These are phyloP conservation scores for Anastatica hierochuntica DNA, from an alignment of 345 rosid species.

Conservation along the genomic window DNA sequence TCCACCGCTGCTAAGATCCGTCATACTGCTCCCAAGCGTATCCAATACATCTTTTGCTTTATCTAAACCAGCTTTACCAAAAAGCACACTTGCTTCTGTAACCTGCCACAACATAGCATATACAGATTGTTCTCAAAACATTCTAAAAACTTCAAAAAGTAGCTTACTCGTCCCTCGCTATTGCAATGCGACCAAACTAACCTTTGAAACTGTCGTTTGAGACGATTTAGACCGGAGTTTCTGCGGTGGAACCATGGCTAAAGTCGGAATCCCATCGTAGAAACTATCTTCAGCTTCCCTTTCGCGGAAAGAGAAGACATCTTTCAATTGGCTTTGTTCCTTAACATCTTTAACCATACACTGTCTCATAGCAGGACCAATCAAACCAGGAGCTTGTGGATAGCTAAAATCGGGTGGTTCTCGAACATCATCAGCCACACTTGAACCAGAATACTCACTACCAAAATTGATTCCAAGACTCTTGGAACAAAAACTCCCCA, in stretches of 20 bases:
- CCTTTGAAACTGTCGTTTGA: constrained; percentile 55
- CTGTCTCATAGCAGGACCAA: constrained; percentile 16
- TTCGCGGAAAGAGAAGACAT: constrained; percentile 20
- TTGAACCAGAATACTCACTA: constrained; percentile 26
- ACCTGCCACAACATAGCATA: constrained; percentile 34
- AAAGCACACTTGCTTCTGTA: constrained; percentile 52
- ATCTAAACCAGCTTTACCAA: constrained; percentile 74
- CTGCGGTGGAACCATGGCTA: constrained; percentile 20
- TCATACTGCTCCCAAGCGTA: constrained; percentile 87
- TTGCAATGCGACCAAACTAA: constrained; percentile 11
- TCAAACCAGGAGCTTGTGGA: constrained; percentile 19
- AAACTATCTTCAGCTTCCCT: constrained; percentile 31
- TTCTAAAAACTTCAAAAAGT: background rate
- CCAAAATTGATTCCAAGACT: constrained; percentile 22
- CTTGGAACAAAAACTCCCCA: constrained; percentile 51
- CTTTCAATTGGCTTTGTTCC: constrained; percentile 29
- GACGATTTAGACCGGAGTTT: constrained; percentile 45
- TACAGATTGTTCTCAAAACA: background rate
- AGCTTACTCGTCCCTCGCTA: background rate
- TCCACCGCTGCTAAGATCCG: constrained; percentile 61
- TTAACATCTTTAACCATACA: constrained; percentile 23
- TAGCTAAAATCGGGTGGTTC: constrained; percentile 23
- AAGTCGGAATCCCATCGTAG: constrained; percentile 70
- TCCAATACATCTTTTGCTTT: constrained; percentile 83
- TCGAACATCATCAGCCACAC: constrained; percentile 32